Conservation (phyloP, 148 eudicot species). For the Heliosperma pusillum region DNA sequence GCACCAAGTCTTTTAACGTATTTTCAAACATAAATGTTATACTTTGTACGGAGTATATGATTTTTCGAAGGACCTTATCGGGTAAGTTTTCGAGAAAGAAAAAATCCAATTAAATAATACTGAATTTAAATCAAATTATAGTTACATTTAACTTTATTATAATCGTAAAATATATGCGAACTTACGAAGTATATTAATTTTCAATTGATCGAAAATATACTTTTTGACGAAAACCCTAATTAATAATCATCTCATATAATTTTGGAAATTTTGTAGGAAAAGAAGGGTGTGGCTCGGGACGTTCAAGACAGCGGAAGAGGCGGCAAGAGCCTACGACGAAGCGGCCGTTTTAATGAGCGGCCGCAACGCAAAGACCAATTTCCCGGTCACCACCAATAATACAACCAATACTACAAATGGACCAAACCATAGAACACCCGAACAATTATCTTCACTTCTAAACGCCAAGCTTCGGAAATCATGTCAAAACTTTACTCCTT, state of each 20-base stretch:
- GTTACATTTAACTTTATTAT: too few species aligned
- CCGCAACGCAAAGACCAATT: slow-evolving; percentile 51
- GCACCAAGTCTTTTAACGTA: too few species aligned
- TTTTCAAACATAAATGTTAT: too few species aligned
- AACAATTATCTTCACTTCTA: slow-evolving; percentile 19
- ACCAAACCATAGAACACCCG: background rate
- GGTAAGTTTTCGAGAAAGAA: too few species aligned
- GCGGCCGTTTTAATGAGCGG: slow-evolving; percentile 50
- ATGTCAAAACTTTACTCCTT: slow-evolving; percentile 35
- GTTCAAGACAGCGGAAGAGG: slow-evolving; percentile 56
- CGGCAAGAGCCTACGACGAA: slow-evolving; percentile 54
- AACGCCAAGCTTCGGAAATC: slow-evolving; percentile 47
- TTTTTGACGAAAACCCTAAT: background rate
- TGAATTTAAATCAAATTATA: too few species aligned
- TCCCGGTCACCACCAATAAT: slow-evolving; percentile 23
- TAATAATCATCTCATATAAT: background rate
- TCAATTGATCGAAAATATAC: background rate
- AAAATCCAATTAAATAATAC: too few species aligned
- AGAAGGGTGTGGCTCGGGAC: slow-evolving; percentile 61
- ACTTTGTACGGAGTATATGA: too few species aligned
- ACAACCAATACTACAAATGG: background rate
- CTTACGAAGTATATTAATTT: too few species aligned
- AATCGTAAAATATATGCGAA: too few species aligned
- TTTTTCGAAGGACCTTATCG: too few species aligned
- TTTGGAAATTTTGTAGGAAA: slow-evolving; percentile 30